These are phyloP conservation scores for Glycyrrhiza uralensis DNA, from an alignment of 306 rosid species.

Conservation along the genomic window DNA sequence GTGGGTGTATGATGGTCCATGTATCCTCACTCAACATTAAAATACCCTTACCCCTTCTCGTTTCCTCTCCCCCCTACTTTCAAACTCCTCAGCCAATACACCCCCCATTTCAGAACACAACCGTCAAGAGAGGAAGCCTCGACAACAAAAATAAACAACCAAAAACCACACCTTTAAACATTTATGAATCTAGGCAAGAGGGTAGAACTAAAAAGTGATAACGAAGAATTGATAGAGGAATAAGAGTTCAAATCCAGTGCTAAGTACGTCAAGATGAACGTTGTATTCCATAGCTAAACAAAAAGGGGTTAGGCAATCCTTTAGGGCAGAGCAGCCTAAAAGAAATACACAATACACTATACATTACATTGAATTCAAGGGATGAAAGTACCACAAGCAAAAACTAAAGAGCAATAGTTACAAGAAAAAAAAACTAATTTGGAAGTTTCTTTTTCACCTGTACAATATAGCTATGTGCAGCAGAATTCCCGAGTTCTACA, in stretches of 20 bases:
- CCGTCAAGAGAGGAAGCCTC: no score
- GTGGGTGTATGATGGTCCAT: no score
- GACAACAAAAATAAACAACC: conserved; percentile 15
- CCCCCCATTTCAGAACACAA: no score
- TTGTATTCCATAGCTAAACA: conserved; percentile 89
- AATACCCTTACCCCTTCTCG: no score
- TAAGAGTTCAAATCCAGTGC: conserved; percentile 64
- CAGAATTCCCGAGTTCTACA: conserved; percentile 69
- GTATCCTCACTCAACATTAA: no score
- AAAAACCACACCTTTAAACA: background rate
- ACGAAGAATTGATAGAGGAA: background rate
- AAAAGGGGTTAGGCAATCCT: conserved; percentile 89
- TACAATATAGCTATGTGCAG: conserved; percentile 79
- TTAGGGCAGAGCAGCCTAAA: conserved; percentile 86
- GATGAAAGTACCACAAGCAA: no score
- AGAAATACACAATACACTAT: background rate
- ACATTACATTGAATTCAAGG: background rate
- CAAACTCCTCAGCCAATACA: no score
- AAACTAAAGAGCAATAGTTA: background rate
- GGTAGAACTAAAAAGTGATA: no score
- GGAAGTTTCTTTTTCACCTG: conserved; percentile 44
- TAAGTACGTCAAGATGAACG: conserved; percentile 80
- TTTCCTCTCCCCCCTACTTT: no score
- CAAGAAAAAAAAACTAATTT: background rate
- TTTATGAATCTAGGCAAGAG: background rate